Evolutionary conservation across 106 monocot species (phyloP).

Genomic region (Allium fistulosum): DNA sequence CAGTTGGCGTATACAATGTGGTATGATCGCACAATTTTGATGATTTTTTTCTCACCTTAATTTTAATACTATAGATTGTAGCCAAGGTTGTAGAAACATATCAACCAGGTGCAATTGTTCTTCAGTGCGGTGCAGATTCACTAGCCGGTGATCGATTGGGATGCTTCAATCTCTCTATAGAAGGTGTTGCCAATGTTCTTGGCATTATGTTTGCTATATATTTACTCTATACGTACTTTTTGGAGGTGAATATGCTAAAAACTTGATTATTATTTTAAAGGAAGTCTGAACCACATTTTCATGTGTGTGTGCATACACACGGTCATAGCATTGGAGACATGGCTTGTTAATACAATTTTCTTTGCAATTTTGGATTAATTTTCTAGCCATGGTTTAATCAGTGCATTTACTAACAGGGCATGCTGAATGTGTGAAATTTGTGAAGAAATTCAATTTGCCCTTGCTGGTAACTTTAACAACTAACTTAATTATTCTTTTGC

Average conservation of each 20-base stretch:
- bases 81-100: constrained; percentile 93
- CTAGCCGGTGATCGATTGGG: constrained; percentile 95
- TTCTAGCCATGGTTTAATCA: too few species aligned
- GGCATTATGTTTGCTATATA: too few species aligned
- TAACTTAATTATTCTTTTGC: not conserved
- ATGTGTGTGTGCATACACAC: too few species aligned
- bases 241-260: too few species aligned
- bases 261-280: too few species aligned
- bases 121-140: constrained; percentile 99
- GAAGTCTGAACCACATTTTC: too few species aligned
- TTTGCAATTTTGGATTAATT: not conserved
- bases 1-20: not conserved
- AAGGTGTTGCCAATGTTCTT: constrained; percentile 35
- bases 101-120: constrained; percentile 86
- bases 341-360: not conserved
- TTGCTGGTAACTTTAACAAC: constrained; percentile 49
- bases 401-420: constrained; percentile 49
- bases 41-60: constrained; percentile 13
- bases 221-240: too few species aligned
- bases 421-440: constrained; percentile 90
- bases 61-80: constrained; percentile 58
- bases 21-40: not conserved
- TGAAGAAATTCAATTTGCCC: constrained; percentile 93
- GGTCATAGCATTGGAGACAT: not conserved
- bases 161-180: constrained; percentile 97